Base-by-base conservation (phyloP, 805 yeast species). In the Candida easanensis region DNA sequence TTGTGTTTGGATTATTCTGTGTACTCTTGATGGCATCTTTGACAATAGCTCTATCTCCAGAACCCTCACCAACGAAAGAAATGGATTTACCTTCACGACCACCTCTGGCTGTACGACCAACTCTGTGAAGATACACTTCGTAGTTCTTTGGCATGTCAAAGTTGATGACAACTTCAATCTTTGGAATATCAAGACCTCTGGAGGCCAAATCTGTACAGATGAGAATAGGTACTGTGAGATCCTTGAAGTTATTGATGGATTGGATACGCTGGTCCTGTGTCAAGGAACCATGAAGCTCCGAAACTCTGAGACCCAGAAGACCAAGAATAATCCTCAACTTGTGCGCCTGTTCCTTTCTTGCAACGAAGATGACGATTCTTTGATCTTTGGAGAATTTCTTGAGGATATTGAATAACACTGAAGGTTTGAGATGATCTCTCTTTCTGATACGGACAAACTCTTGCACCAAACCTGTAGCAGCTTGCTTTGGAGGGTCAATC, bases 41-140 rank as follows among this genome's bases (percentile, higher is more conserved):
- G n/a, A 93, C 98, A 54, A 93, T 88, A 37, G 75, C 69, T 66
- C 99, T 80, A 51, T 93, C 99, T 45, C 74, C 77, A n/a, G 88
- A 71, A 0, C 86, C 71, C 62, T 93, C 99, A 15, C 98, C 97
- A 13, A 93, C 99, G 65, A 93, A 81, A 2, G 97, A 83, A 32
- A 93, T 84, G 35, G 97, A 86, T 44, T 78, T 78, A 76, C 99
- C 99, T 41, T 86, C 88, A 67, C 98, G 80, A 17, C 98, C 98
- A 39, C 97, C 99, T 79, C 99, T 88, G 9, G 99, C 99, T 42
- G 98, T 93, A 76, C 99, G 87, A 68, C 99, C 99, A 47, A 93
- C 97, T 73, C 99, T 85, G 69, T 93, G 99, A 57, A 93, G 72
- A 64, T 93, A 93, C 30, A 91, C 77, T 52, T 93, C 99, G 58